Percentiles rank a stretch among this genome's conserved stretches.
phyloP scores from a whole-genome alignment of 164 flowering plant species.

The Litsea cubeba region DNA sequence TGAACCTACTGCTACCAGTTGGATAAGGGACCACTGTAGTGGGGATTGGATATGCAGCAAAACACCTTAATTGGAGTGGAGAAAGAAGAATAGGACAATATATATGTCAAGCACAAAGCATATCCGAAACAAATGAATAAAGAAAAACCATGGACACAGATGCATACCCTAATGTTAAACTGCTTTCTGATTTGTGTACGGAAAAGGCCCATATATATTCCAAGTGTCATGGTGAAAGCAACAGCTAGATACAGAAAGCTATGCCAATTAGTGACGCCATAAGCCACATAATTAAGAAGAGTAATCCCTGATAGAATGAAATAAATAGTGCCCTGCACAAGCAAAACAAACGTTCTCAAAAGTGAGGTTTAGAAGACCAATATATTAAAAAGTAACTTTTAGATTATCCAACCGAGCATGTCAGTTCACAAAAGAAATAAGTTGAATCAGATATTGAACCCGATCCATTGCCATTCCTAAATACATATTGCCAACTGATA shows the following conservation, averaged over 20 bases:
- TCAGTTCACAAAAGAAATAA: neutral
- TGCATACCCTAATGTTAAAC: slow-evolving; percentile 73
- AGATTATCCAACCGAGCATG: neutral
- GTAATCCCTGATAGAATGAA: slow-evolving; percentile 40
- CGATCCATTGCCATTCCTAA: too few relatives aligned
- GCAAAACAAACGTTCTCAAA: neutral
- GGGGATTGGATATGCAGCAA: too few relatives aligned
- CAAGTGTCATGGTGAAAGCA: slow-evolving; percentile 48
- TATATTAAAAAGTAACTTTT: neutral
- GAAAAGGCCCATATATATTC: slow-evolving; percentile 56
- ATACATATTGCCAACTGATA: too few relatives aligned
- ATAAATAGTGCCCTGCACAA: slow-evolving; percentile 59
- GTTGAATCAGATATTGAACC: neutral
- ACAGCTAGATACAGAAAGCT: slow-evolving; percentile 59
- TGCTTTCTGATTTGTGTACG: slow-evolving; percentile 67
- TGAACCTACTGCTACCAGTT: too few relatives aligned
- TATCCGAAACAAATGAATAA: neutral
- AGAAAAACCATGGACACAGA: neutral
- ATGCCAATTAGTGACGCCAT: slow-evolving; percentile 44
- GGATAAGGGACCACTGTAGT: too few relatives aligned
- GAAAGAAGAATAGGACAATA: neutral
- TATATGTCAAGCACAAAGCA: neutral
- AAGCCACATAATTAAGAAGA: slow-evolving; percentile 48
- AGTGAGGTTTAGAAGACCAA: neutral
- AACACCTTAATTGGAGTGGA: neutral